A percentile compares a stretch with the other conserved stretches of the same genome.
phyloP scores from a whole-genome alignment of 2,329 filamentous ascomycete species.

The Ophiostoma populinum region DNA sequence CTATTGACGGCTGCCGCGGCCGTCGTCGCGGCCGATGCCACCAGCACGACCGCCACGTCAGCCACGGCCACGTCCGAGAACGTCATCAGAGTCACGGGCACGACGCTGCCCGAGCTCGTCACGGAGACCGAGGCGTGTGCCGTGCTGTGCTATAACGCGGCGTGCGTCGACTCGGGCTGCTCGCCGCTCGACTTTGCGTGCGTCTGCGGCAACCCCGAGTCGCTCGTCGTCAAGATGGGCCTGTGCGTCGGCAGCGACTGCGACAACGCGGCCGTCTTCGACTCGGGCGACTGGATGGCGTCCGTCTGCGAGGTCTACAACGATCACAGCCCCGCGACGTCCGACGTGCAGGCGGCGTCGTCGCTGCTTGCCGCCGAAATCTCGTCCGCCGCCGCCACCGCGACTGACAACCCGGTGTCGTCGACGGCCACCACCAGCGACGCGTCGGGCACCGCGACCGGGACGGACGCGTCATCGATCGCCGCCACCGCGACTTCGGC shows the following conservation, averaged over 20 bases:
- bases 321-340: not conserved
- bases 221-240: constrained; percentile 13
- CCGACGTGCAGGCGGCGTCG: constrained; percentile 8
- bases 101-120: constrained; percentile 8
- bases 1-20: too few relatives aligned
- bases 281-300: constrained; percentile 11
- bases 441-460: not conserved
- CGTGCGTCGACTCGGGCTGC: constrained; percentile 10
- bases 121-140: constrained; percentile 10
- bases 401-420: constrained; percentile 10
- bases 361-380: constrained; percentile 7
- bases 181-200: constrained; percentile 9
- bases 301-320: constrained; percentile 8
- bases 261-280: constrained; percentile 6
- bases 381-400: constrained; percentile 8
- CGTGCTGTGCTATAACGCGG: constrained; percentile 10
- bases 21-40: too few relatives aligned
- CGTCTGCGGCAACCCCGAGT: constrained; percentile 12
- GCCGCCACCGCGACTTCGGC: not conserved
- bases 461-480: not conserved
- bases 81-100: constrained; percentile 8
- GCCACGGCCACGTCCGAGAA: too few relatives aligned
- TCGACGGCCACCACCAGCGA: constrained; percentile 1
- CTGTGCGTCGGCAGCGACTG: constrained; percentile 11
- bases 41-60: too few relatives aligned